Evolutionary conservation across 2,329 filamentous ascomycete genomes (phyloP).

Genomic region (Monilinia fructigena): DNA sequence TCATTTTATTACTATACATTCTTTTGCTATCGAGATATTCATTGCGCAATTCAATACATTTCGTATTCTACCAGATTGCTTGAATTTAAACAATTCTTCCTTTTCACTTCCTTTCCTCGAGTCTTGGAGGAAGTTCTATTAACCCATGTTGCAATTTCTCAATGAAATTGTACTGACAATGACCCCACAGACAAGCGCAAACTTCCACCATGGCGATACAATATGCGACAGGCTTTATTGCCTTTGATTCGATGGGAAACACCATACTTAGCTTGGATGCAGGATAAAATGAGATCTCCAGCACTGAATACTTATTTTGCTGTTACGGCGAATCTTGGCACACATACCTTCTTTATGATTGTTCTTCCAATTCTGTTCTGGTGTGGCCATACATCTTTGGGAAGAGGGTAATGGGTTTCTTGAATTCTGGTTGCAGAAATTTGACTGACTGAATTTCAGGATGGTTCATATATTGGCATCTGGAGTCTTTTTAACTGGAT

Average conservation of each 20-base stretch:
- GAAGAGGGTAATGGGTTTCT: slow-evolving; percentile 69
- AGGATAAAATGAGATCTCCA: slow-evolving; percentile 75
- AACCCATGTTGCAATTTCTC: not conserved
- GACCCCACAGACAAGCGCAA: slow-evolving; percentile 67
- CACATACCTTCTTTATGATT: slow-evolving; percentile 98
- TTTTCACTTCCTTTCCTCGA: not conserved
- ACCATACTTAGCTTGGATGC: slow-evolving; percentile 84
- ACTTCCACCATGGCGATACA: slow-evolving; percentile 86
- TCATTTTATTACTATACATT: no score
- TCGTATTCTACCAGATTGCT: not conserved
- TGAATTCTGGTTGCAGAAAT: not conserved
- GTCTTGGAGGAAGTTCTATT: not conserved
- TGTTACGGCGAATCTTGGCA: slow-evolving; percentile 91
- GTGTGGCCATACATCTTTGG: slow-evolving; percentile 84
- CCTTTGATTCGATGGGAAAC: slow-evolving; percentile 94
- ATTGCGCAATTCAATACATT: slow-evolving; percentile 3
- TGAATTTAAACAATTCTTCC: not conserved
- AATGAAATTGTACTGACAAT: slow-evolving; percentile 14
- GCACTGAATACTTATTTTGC: slow-evolving; percentile 95
- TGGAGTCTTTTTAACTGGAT: slow-evolving; percentile 85
- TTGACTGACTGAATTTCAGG: slow-evolving; percentile 42
- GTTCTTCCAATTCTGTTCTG: slow-evolving; percentile 93
- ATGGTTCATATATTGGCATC: slow-evolving; percentile 73
- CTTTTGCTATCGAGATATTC: not conserved
- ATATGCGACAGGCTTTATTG: slow-evolving; percentile 74